phyloP scores from a whole-genome alignment of 208 protist species.

The Spongospora subterranea region DNA sequence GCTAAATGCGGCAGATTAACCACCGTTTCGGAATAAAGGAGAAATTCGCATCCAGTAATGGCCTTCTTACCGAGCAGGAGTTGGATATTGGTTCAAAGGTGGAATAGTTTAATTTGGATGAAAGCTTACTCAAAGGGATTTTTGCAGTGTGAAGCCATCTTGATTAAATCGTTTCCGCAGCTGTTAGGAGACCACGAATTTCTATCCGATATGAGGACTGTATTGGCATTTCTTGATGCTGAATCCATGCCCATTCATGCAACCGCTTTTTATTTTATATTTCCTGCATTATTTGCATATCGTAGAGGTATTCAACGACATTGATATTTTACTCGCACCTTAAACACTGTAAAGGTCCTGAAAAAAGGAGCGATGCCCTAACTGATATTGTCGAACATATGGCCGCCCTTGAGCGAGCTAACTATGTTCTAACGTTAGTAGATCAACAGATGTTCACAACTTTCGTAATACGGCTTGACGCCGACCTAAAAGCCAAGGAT shows the following conservation, averaged over 20 bases:
- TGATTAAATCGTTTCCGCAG: neutral
- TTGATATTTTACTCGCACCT: neutral
- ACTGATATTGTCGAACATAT: neutral
- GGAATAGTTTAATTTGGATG: neutral
- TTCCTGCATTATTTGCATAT: neutral
- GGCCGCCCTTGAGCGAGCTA: neutral
- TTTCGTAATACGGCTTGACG: neutral
- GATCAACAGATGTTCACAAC: neutral
- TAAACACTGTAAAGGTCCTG: neutral
- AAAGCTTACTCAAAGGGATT: neutral
- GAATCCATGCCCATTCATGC: neutral
- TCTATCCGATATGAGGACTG: neutral
- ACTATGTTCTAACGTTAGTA: neutral
- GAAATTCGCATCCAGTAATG: neutral
- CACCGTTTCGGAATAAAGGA: too few relatives aligned
- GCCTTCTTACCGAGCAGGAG: neutral
- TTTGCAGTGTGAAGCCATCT: neutral
- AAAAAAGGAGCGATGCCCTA: neutral
- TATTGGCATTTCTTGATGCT: neutral
- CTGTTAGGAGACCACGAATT: neutral
- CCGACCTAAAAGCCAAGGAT: neutral
- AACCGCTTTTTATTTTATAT: neutral
- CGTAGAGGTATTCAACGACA: neutral
- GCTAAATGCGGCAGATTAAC: too few relatives aligned
- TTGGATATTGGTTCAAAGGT: neutral